Percentiles rank a stretch among this genome's conserved stretches.
Evolutionary conservation across 2,329 filamentous ascomycete species (phyloP).

Genomic region (Cytospora paraplurivora): DNA sequence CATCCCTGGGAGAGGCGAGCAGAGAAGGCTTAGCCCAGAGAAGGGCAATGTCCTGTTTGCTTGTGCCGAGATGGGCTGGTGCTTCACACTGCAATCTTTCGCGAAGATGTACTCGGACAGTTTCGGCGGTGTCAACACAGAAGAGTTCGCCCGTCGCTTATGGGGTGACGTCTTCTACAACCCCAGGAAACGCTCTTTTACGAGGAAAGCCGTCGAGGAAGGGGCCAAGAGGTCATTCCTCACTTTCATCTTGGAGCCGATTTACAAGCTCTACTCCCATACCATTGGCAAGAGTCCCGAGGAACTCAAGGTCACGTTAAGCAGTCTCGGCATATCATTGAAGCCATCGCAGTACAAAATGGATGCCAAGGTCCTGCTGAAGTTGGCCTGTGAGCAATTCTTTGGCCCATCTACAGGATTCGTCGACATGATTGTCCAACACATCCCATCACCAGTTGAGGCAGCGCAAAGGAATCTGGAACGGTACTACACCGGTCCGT

Average conservation of each 20-base stretch:
- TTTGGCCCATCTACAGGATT: constrained; percentile 89
- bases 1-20: constrained; percentile 77
- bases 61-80: constrained; percentile 93
- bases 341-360: constrained; percentile 92
- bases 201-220: constrained; percentile 81
- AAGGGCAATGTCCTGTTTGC: constrained; percentile 98
- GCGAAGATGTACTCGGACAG: constrained; percentile 94
- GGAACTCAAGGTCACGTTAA: constrained; percentile 78
- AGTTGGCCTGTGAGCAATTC: constrained; percentile 90
- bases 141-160: constrained; percentile 80
- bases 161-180: constrained; percentile 99
- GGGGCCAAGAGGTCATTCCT: constrained; percentile 84
- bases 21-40: constrained; percentile 83
- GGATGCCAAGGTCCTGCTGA: constrained; percentile 86
- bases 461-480: constrained; percentile 77
- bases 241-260: constrained; percentile 91
- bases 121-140: constrained; percentile 77
- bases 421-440: constrained; percentile 91
- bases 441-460: constrained; percentile 83
- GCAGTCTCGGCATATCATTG: constrained; percentile 76
- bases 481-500: constrained; percentile 87
- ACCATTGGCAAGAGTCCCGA: constrained; percentile 89
- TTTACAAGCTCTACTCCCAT: constrained; percentile 97
- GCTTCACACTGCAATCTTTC: constrained; percentile 91
- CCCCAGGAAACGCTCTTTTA: constrained; percentile 85